Base-by-base conservation (phyloP, 306 rosid species). In the Luffa aegyptiaca region DNA sequence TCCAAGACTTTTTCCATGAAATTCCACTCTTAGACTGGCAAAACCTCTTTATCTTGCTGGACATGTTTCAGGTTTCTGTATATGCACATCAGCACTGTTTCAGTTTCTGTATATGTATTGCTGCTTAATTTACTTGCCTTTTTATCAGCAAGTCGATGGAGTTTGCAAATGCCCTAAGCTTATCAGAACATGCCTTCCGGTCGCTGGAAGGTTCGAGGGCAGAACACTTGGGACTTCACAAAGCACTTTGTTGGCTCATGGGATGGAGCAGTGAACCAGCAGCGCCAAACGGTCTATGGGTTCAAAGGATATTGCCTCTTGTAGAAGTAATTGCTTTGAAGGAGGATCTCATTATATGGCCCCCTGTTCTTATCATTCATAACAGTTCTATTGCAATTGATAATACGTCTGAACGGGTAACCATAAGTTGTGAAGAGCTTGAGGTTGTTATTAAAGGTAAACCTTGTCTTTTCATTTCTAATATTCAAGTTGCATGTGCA, bases 221-320 rank as follows among this genome's bases (percentile, higher is more conserved):
- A 57, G 90, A 87, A 37, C 90, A 87, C 75, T 79, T 87, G 85
- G 90, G 90, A 45, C 83, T 80, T 80, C 90, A 87, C 66, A 82
- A 75, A 70, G 90, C 90, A 37, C 83, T 87, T 37, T 87, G 90
- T 83, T 52, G 85, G 78, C 75, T 87, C 39, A 49, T 84, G 86
- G 90, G 90, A 58, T 87, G 90, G 90, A 51, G 79, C 76, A 82
- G 66, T 82, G 61, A 75, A 26, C 31, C 31, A 45, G 39, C 73
- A 21, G 80, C 63, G 18, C 72, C 75, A 13, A 57, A 79, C 5
- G 77, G 78, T 72, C 51, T 65, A 55, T 84, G 88, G 90, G 76
- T 85, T 58, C 75, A n/a, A 69, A 70, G 49, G 64, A 37, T 33
- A 41, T 80, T 84, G 80, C 82, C 86, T n/a, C 58, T n/a, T 66